Percentiles rank a stretch among this genome's conserved stretches.
These are phyloP conservation scores for Geoglossum cookeanum DNA, from an alignment of 2,329 filamentous ascomycete species.

Conservation along the genomic window DNA sequence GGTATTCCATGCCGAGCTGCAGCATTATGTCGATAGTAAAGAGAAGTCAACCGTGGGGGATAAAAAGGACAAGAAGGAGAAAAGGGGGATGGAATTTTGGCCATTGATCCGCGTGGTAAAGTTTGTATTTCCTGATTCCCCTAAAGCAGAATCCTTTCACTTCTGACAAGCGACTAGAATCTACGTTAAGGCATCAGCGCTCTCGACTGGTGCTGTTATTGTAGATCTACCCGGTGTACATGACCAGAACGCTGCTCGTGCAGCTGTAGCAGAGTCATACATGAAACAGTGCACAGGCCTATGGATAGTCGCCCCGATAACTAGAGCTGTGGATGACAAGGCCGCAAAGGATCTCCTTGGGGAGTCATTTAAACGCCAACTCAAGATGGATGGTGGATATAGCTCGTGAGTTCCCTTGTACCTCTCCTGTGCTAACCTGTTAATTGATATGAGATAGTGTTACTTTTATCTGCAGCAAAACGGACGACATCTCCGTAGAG, in stretches of 20 bases:
- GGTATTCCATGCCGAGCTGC: slow-evolving; percentile 27
- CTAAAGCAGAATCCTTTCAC: background rate
- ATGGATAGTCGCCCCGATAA: slow-evolving; percentile 45
- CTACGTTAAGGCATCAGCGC: slow-evolving; percentile 28
- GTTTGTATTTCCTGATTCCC: background rate
- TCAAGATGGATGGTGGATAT: slow-evolving; percentile 35
- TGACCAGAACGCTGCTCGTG: slow-evolving; percentile 40
- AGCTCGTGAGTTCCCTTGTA: background rate
- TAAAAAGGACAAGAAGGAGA: slow-evolving; percentile 17
- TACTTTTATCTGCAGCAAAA: slow-evolving; percentile 44
- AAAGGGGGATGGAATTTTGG: slow-evolving; percentile 22
- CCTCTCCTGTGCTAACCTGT: background rate
- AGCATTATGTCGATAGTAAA: slow-evolving; percentile 35
- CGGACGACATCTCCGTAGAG: slow-evolving; percentile 35
- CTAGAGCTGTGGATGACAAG: slow-evolving; percentile 39
- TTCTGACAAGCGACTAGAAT: slow-evolving; percentile 17
- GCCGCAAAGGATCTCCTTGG: slow-evolving; percentile 36
- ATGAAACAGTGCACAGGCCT: slow-evolving; percentile 39
- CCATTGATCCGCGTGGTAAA: slow-evolving; percentile 23
- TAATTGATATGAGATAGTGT: slow-evolving; percentile 15
- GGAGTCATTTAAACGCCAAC: slow-evolving; percentile 36
- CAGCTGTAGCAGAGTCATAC: slow-evolving; percentile 37
- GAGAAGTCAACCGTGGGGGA: slow-evolving; percentile 22
- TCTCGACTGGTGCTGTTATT: slow-evolving; percentile 34
- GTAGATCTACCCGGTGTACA: slow-evolving; percentile 41